Conservation (phyloP, 1,139 yeast species). For the Debaryomyces sp. region DNA sequence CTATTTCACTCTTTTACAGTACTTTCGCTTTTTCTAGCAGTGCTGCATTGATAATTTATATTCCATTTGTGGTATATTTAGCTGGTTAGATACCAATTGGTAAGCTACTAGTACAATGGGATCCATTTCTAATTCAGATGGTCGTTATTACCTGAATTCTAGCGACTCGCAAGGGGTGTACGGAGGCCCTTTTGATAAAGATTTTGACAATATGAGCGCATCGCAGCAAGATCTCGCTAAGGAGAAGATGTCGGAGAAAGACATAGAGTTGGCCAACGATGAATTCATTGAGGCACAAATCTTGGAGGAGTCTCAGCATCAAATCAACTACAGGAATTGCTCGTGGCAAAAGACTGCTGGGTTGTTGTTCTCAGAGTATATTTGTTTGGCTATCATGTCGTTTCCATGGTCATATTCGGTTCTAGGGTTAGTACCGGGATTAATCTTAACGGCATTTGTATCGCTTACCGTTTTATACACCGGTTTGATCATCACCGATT, state of each 20-base stretch:
- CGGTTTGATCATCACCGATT: slow-evolving; percentile 55
- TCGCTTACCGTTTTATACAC: slow-evolving; percentile 57
- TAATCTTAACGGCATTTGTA: slow-evolving; percentile 54
- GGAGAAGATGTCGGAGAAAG: slow-evolving; percentile 6
- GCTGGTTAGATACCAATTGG: neutral
- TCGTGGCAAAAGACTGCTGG: slow-evolving; percentile 64
- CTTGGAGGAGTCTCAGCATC: slow-evolving; percentile 9
- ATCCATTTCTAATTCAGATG: neutral
- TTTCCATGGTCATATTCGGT: slow-evolving; percentile 68
- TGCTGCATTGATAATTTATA: neutral
- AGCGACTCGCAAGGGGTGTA: neutral
- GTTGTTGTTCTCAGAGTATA: slow-evolving; percentile 59
- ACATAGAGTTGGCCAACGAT: slow-evolving; percentile 9
- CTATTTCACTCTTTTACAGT: neutral
- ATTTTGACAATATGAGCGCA: neutral
- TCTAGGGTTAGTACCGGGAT: slow-evolving; percentile 59
- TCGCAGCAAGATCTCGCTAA: slow-evolving; percentile 2
- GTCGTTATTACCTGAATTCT: neutral
- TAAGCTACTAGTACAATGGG: neutral
- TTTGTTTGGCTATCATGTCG: slow-evolving; percentile 63
- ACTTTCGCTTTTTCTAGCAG: neutral
- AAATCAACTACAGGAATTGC: slow-evolving; percentile 53
- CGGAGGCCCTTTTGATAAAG: neutral
- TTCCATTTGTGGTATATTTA: neutral
- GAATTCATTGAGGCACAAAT: slow-evolving; percentile 10